Conservation (phyloP, 345 rosid species). For the Ceriops decandra region DNA sequence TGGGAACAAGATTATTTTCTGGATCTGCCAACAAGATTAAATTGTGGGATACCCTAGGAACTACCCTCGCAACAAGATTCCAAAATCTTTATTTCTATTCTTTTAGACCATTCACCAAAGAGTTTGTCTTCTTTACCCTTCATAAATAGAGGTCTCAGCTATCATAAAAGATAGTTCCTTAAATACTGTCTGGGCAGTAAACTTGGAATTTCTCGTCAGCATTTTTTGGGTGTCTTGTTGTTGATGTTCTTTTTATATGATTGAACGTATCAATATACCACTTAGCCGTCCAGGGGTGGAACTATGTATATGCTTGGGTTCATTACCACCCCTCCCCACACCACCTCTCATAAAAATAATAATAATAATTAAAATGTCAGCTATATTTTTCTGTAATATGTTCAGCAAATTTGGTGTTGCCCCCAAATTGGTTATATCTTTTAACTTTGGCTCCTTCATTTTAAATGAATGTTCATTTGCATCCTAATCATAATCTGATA, state of each 20-base stretch:
- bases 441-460: too few species aligned
- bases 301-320: too few species aligned
- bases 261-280: background rate
- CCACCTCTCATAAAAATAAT: too few species aligned
- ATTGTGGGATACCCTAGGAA: background rate
- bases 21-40: background rate
- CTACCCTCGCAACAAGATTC: background rate
- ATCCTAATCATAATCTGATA: too few species aligned
- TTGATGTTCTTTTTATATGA: background rate
- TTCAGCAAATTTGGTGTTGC: too few species aligned
- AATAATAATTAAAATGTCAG: too few species aligned
- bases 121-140: conserved; percentile 1
- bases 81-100: background rate
- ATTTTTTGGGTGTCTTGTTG: background rate
- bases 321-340: too few species aligned
- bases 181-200: background rate
- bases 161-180: background rate
- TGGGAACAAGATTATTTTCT: background rate
- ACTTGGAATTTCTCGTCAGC: background rate
- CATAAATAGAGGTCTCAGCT: background rate
- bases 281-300: background rate
- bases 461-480: too few species aligned
- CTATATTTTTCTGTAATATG: too few species aligned
- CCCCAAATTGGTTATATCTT: too few species aligned
- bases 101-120: background rate